Conservation (phyloP, 2,329 filamentous ascomycete species). For the Corynespora cassiicola region DNA sequence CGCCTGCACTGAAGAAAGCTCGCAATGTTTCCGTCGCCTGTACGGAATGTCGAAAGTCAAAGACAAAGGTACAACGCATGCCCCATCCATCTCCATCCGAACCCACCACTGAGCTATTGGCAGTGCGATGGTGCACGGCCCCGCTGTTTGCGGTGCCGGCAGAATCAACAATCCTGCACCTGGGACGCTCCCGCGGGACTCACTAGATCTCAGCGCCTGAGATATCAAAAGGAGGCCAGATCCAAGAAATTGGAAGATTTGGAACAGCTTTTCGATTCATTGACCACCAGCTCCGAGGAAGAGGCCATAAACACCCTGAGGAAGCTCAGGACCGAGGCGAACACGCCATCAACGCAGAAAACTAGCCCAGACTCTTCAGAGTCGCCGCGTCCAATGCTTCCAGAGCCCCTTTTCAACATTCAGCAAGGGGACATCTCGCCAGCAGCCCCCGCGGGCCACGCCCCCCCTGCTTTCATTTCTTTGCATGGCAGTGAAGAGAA, state of each 20-base stretch:
- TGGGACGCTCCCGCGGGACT: constrained; percentile 33
- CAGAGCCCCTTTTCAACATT: constrained; percentile 14
- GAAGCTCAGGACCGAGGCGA: constrained; percentile 25
- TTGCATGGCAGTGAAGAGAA: constrained; percentile 4
- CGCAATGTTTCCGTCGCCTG: constrained; percentile 31
- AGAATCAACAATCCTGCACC: constrained; percentile 23
- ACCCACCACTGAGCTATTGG: constrained; percentile 7
- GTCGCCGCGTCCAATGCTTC: constrained; percentile 16
- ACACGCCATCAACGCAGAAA: constrained; percentile 14
- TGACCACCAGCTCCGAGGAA: constrained; percentile 26
- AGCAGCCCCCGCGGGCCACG: constrained; percentile 11
- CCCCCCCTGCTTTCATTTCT: constrained; percentile 5
- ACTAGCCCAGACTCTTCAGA: constrained; percentile 6
- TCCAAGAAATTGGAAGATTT: constrained; percentile 24
- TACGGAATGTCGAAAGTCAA: constrained; percentile 27
- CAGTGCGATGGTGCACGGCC: constrained; percentile 31
- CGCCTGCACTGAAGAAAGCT: constrained; percentile 23
- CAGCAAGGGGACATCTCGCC: constrained; percentile 14
- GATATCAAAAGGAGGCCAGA: constrained; percentile 26
- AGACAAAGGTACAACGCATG: constrained; percentile 28
- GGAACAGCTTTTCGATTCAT: constrained; percentile 24
- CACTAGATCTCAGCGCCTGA: constrained; percentile 32
- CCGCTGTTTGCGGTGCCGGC: constrained; percentile 25
- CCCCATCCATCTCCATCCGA: not conserved
- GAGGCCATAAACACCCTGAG: constrained; percentile 27